A percentile compares a stretch with the other conserved stretches of the same genome.
These are phyloP conservation scores for Aureobasidium sp. DNA, from an alignment of 2,329 filamentous ascomycete species.

Conservation along the genomic window DNA sequence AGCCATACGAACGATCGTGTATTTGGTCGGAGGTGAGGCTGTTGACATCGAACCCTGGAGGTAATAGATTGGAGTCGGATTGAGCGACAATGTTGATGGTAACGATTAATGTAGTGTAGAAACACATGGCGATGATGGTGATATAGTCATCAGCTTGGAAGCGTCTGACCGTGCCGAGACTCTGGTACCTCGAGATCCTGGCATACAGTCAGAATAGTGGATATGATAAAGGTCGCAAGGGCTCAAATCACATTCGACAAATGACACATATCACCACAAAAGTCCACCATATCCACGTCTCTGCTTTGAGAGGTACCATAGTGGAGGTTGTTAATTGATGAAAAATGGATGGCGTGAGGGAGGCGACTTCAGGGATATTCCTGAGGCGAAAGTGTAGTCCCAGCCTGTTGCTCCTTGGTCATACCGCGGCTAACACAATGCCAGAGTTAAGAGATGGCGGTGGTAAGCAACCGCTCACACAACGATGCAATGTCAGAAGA, in stretches of 20 bases:
- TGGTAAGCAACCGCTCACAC: background rate
- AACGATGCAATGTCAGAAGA: background rate
- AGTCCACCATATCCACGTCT: constrained; percentile 42
- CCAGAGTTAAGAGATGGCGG: background rate
- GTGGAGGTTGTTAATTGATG: background rate
- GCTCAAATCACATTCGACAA: constrained; percentile 33
- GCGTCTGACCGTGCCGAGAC: constrained; percentile 39
- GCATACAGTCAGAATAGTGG: constrained; percentile 5
- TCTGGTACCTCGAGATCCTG: constrained; percentile 37
- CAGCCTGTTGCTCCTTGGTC: background rate
- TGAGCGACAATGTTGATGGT: constrained; percentile 38
- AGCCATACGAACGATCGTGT: constrained; percentile 25
- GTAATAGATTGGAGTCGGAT: constrained; percentile 37
- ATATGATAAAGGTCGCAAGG: constrained; percentile 1
- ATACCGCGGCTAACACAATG: background rate
- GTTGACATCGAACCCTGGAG: constrained; percentile 38
- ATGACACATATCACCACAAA: constrained; percentile 33
- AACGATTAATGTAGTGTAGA: constrained; percentile 44
- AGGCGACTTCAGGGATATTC: constrained; percentile 11
- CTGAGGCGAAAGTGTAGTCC: constrained; percentile 11
- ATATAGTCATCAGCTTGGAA: constrained; percentile 52
- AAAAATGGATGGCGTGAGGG: background rate
- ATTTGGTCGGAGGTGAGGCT: constrained; percentile 25
- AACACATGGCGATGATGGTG: constrained; percentile 44
- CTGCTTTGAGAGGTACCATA: constrained; percentile 32